Percentiles rank a stretch among this genome's conserved stretches.
These are phyloP conservation scores for Colletotrichum liaoningense DNA, from an alignment of 2,329 filamentous ascomycete genomes.

Conservation along the genomic window DNA sequence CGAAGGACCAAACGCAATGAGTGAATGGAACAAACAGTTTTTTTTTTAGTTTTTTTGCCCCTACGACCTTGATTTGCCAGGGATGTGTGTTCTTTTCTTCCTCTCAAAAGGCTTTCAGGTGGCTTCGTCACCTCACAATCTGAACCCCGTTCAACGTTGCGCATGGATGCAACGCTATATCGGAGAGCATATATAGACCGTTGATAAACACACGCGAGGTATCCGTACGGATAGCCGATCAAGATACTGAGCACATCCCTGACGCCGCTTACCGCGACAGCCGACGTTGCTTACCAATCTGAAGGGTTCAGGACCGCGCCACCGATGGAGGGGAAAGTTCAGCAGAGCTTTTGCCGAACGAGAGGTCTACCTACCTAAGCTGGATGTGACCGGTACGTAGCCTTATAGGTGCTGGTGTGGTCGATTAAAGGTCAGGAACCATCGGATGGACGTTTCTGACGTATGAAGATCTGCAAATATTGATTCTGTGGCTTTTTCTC, in stretches of 20 bases:
- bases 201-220: background rate
- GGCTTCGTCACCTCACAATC: background rate
- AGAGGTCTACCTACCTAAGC: background rate
- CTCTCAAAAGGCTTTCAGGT: background rate
- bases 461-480: conserved; percentile 22
- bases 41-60: no score
- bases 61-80: background rate
- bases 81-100: background rate
- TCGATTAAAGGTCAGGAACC: background rate
- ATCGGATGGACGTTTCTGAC: background rate
- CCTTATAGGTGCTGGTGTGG: background rate
- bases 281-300: conserved; percentile 18
- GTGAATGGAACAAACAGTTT: background rate
- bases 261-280: conserved; percentile 8
- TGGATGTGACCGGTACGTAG: no score
- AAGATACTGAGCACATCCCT: background rate
- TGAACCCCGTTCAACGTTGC: background rate
- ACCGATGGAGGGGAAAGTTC: conserved; percentile 1
- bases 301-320: background rate
- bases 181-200: background rate
- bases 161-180: background rate
- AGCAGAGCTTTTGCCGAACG: background rate
- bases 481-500: background rate
- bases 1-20: background rate
- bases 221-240: conserved; percentile 11